Conservation (phyloP, 2,329 filamentous ascomycete genomes). For the Colletotrichum theobromicola region DNA sequence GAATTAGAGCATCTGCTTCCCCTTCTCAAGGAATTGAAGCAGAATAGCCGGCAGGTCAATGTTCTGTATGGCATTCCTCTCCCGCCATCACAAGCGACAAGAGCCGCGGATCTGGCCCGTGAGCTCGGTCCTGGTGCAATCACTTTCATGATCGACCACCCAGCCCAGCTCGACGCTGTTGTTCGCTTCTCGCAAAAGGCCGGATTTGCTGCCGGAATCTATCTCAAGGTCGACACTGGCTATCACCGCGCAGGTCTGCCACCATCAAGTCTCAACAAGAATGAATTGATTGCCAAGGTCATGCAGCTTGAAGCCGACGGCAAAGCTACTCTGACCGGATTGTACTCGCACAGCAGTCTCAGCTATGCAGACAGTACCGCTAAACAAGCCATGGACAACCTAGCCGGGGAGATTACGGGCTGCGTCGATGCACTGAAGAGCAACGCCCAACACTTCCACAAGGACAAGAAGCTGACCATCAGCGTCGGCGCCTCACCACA, state of each 20-base stretch:
- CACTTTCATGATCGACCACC: slow-evolving; percentile 63
- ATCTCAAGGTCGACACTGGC: slow-evolving; percentile 68
- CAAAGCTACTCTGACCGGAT: slow-evolving; percentile 23
- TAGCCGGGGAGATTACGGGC: slow-evolving; percentile 33
- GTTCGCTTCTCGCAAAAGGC: slow-evolving; percentile 34
- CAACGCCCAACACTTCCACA: slow-evolving; percentile 17
- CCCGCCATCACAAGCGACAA: slow-evolving; percentile 55
- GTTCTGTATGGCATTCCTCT: slow-evolving; percentile 68
- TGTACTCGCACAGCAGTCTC: slow-evolving; percentile 39
- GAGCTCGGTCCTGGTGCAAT: slow-evolving; percentile 51
- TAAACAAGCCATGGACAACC: slow-evolving; percentile 31
- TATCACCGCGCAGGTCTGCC: slow-evolving; percentile 66
- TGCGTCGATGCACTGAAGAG: slow-evolving; percentile 29
- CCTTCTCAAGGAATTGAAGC: slow-evolving; percentile 37
- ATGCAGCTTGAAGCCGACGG: slow-evolving; percentile 27
- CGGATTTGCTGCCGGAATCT: slow-evolving; percentile 44
- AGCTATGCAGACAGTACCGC: slow-evolving; percentile 33
- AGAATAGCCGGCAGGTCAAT: slow-evolving; percentile 23
- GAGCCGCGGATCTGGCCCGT: slow-evolving; percentile 51
- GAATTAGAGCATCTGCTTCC: slow-evolving; percentile 62
- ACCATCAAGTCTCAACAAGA: slow-evolving; percentile 42
- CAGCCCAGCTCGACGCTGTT: slow-evolving; percentile 44
- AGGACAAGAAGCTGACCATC: slow-evolving; percentile 25
- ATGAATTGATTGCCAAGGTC: slow-evolving; percentile 39
- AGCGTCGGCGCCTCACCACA: slow-evolving; percentile 39